Percentiles rank a stretch among this genome's conserved stretches.
These are phyloP conservation scores for Calophaca sinica DNA, from an alignment of 306 rosid species.

Conservation along the genomic window DNA sequence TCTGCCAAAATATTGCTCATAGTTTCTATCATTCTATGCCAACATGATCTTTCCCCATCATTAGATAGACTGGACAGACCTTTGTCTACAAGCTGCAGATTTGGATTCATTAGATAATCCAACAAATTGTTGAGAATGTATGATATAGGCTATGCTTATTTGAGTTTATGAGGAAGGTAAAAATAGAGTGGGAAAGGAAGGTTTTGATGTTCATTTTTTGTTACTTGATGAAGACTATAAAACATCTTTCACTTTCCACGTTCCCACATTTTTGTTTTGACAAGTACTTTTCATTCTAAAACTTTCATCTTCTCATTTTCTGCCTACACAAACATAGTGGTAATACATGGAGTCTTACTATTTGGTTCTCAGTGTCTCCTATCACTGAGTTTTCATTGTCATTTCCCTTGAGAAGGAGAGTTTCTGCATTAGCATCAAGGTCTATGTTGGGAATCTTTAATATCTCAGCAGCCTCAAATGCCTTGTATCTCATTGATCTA, in stretches of 20 bases:
- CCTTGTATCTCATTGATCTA: constrained; percentile 57
- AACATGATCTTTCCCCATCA: constrained; percentile 30
- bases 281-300: background rate
- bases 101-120: constrained; percentile 1
- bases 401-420: constrained; percentile 61
- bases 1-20: constrained; percentile 52
- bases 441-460: constrained; percentile 48
- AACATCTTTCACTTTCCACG: background rate
- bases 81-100: constrained; percentile 48
- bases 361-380: constrained; percentile 48
- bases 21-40: constrained; percentile 42
- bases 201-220: too few species aligned
- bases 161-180: background rate
- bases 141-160: background rate
- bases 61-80: constrained; percentile 33
- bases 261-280: background rate
- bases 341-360: constrained; percentile 49
- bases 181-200: background rate
- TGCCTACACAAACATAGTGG: background rate
- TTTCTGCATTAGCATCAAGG: constrained; percentile 47
- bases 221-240: background rate
- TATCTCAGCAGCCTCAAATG: constrained; percentile 50
- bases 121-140: background rate
- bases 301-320: background rate
- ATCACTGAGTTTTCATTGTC: constrained; percentile 39